A percentile compares a stretch with the other conserved stretches of the same genome.
These are phyloP conservation scores for Yamadazyma philogaea DNA, from an alignment of 805 yeast species.

Conservation along the genomic window DNA sequence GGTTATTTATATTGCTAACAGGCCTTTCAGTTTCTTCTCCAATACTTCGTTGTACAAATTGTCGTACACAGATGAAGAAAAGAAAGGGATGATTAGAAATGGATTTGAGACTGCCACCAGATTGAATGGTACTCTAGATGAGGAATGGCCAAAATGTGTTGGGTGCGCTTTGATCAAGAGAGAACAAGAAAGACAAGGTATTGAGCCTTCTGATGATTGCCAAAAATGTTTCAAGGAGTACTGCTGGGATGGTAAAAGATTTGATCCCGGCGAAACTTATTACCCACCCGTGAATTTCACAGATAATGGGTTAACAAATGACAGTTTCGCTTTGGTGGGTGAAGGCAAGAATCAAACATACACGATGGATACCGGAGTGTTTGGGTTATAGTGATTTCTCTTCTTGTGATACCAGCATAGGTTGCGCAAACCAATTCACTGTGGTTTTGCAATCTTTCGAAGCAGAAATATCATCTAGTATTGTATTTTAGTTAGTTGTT, in stretches of 20 bases:
- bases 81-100: conserved; percentile 34
- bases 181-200: conserved; percentile 38
- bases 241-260: conserved; percentile 38
- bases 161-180: conserved; percentile 41
- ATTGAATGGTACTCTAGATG: conserved; percentile 34
- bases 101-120: conserved; percentile 35
- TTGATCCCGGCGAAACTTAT: conserved; percentile 14
- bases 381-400: conserved; percentile 5
- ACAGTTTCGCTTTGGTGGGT: conserved; percentile 7
- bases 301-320: conserved; percentile 28
- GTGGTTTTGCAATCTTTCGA: no score
- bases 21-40: conserved; percentile 32
- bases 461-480: no score
- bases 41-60: conserved; percentile 35
- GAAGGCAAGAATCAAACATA: conserved; percentile 4
- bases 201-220: conserved; percentile 35
- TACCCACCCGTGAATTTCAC: conserved; percentile 28
- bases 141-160: conserved; percentile 36
- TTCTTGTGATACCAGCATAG: no score
- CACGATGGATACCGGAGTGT: conserved; percentile 4
- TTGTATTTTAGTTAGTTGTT: no score
- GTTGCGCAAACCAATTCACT: no score
- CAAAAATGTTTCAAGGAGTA: conserved; percentile 33
- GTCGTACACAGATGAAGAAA: conserved; percentile 32
- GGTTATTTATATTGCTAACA: conserved; percentile 37